Evolutionary conservation across 768 basidiomycete species (phyloP), one percentile per base, ranked within the genome.

Genomic region (Boletus tomentosulus): DNA sequence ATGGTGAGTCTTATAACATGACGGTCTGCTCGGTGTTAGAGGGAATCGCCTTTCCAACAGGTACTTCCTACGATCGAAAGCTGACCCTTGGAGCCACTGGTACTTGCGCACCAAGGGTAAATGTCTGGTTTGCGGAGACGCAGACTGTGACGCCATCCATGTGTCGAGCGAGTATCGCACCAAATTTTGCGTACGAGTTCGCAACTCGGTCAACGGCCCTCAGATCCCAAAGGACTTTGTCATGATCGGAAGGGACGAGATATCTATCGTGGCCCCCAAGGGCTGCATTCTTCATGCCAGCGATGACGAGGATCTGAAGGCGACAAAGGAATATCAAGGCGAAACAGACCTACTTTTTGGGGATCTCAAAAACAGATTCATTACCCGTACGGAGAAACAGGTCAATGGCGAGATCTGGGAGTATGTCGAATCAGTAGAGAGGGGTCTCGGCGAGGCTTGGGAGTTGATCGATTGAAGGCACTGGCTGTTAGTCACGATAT

Each of bases 81-180:
- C 31, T 30, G 52, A 53, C n/a, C 52, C 46, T 16, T 31, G n/a
- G 46, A 53, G 52, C 30, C 30, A 53, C 24, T 53, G 52, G 52
- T 53, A 47, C 46, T 27, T 48, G 46, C 39, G 39, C 25, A 28
- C 34, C 24, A 38, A 30, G 12, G 46, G 39, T n/a, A 16, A 11
- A 15, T 53, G 52, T 35, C 39, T 47, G 2, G 52, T 53, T 12
- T 53, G 52, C 15, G 39, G 39, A 16, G 25, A 35, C 12, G 27
- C 15, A 9, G 43, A 7, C 6, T 53, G 46, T 38, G n/a, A 42
- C 6, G 39, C 34, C 19, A n/a, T 53, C 33, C 52, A 53, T 16
- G 46, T 53, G n/a, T 53, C 52, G 2, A 53, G 46, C 52, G 41
- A 53, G 22, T 34, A 47, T 34, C 46, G 52, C 31, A 41, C 52